These are phyloP conservation scores for Staphylotrichum tortipilum DNA, from an alignment of 495 filamentous ascomycete species.

Conservation along the genomic window DNA sequence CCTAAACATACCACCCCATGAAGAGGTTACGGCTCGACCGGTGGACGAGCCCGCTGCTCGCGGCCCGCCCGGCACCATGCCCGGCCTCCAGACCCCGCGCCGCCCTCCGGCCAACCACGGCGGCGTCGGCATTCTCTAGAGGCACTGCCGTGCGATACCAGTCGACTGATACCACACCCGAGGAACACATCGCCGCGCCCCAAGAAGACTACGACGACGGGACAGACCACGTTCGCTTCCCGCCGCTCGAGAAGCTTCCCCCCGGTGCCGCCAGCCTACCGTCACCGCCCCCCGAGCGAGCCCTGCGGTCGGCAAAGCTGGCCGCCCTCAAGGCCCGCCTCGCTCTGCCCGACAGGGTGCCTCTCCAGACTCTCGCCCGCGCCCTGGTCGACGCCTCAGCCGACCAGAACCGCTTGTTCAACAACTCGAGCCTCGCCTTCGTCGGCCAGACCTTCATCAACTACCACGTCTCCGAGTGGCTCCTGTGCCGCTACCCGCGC, in stretches of 20 bases:
- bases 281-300: constrained; percentile 60
- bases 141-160: constrained; percentile 12
- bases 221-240: constrained; percentile 15
- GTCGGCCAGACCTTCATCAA: constrained; percentile 75
- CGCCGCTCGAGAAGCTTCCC: constrained; percentile 23
- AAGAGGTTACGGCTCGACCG: constrained; percentile 35
- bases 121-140: constrained; percentile 5
- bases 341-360: constrained; percentile 69
- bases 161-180: constrained; percentile 13
- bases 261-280: constrained; percentile 27
- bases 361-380: constrained; percentile 76
- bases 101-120: constrained; percentile 24
- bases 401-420: constrained; percentile 54
- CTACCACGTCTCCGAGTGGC: constrained; percentile 79
- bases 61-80: constrained; percentile 17
- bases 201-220: constrained; percentile 11
- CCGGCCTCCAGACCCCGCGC: constrained; percentile 31
- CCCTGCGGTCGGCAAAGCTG: constrained; percentile 77
- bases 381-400: constrained; percentile 78
- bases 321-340: constrained; percentile 89
- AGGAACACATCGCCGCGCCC: too few relatives aligned
- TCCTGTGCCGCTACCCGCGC: constrained; percentile 80
- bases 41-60: constrained; percentile 31
- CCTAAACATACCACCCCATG: constrained; percentile 18
- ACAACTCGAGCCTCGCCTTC: constrained; percentile 59